Conservation (phyloP, 805 yeast species). For the Kluyveromyces nonfermentans region DNA sequence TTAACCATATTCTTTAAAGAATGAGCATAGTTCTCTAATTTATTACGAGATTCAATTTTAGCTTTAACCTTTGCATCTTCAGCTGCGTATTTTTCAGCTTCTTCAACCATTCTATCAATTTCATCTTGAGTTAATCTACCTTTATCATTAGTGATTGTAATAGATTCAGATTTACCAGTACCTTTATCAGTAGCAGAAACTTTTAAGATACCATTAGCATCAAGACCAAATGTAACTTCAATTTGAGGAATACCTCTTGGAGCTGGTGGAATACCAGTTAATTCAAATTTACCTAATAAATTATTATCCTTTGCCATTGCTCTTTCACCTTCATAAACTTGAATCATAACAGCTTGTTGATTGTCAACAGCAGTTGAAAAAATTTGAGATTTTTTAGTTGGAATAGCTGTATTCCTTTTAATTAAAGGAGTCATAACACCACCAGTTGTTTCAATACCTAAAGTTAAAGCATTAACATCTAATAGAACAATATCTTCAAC, state of each 20-base stretch:
- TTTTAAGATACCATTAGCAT: conserved; percentile 95
- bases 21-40: conserved; percentile 81
- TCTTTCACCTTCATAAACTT: conserved; percentile 95
- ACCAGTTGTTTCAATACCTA: conserved; percentile 96
- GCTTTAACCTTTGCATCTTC: conserved; percentile 79
- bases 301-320: conserved; percentile 91
- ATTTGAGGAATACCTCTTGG: conserved; percentile 81
- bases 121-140: conserved; percentile 91
- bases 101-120: conserved; percentile 95
- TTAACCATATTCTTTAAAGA: conserved; percentile 63
- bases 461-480: conserved; percentile 88
- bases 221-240: conserved; percentile 87
- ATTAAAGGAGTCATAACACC: conserved; percentile 96
- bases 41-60: conserved; percentile 82
- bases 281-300: conserved; percentile 92
- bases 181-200: conserved; percentile 92
- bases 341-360: conserved; percentile 91
- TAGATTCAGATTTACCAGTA: conserved; percentile 85
- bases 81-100: conserved; percentile 89
- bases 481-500: conserved; percentile 81
- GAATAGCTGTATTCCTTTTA: conserved; percentile 91
- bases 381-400: conserved; percentile 90
- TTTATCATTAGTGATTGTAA: conserved; percentile 87
- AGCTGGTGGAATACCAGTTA: conserved; percentile 81
- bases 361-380: conserved; percentile 95